These are phyloP conservation scores for Tremellales sp. DNA, from an alignment of 1,284 basidiomycete genomes.

Conservation along the genomic window DNA sequence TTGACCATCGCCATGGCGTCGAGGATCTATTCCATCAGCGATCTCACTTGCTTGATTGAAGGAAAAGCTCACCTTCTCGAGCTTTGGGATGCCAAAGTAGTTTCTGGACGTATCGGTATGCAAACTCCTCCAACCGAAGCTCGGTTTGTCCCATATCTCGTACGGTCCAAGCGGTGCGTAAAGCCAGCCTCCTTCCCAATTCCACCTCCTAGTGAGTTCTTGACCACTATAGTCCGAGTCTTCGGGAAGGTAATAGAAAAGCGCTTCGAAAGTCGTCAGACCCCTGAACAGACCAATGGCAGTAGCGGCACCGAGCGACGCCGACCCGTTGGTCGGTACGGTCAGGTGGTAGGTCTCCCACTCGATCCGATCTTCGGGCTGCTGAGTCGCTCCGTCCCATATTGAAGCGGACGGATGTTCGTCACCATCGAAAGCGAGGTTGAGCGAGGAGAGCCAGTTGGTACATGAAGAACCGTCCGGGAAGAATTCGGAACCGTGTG, in stretches of 20 bases:
- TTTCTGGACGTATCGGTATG: constrained; percentile 74
- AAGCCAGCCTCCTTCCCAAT: background rate
- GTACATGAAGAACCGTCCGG: too few species aligned
- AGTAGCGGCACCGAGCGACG: constrained; percentile 63
- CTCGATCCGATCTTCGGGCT: constrained; percentile 13
- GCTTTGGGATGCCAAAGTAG: constrained; percentile 38
- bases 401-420: constrained; percentile 8
- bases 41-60: background rate
- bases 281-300: constrained; percentile 75
- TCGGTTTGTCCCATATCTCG: constrained; percentile 46
- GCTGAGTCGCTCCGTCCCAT: constrained; percentile 2
- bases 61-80: constrained; percentile 14
- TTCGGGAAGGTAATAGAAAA: constrained; percentile 51
- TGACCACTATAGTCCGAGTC: background rate
- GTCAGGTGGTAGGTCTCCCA: constrained; percentile 20
- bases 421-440: background rate
- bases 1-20: constrained; percentile 86
- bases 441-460: background rate
- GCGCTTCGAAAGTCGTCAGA: constrained; percentile 73
- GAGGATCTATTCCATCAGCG: constrained; percentile 52
- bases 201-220: background rate
- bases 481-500: background rate
- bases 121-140: constrained; percentile 59
- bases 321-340: constrained; percentile 52
- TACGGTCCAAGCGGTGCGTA: constrained; percentile 40